Evolutionary conservation across 768 basidiomycete genomes (phyloP).

Genomic region (Boletus fagicola): DNA sequence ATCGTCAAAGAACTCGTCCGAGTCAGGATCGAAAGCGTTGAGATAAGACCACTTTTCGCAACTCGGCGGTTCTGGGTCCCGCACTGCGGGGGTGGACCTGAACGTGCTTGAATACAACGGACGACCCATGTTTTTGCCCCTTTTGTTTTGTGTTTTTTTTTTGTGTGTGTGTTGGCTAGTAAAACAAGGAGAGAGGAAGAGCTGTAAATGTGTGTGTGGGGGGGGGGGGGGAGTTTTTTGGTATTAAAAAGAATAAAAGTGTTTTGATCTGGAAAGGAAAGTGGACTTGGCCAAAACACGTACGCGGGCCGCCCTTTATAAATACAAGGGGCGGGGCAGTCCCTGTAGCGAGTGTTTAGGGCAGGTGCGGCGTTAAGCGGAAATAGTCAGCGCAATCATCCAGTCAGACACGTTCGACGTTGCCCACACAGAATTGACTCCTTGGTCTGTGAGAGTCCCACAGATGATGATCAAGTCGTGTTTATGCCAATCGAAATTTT

Average conservation of each 20-base stretch:
- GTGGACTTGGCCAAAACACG: background rate
- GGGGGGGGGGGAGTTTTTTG: conserved; percentile 10
- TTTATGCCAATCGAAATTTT: no score
- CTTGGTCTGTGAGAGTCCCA: no score
- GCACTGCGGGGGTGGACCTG: conserved; percentile 37
- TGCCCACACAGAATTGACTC: no score
- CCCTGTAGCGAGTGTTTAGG: conserved; percentile 25
- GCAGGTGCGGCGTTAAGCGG: conserved; percentile 35
- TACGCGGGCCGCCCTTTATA: conserved; percentile 8
- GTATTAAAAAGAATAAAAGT: conserved; percentile 6
- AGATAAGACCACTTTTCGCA: conserved; percentile 62
- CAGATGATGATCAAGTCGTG: background rate
- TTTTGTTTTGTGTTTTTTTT: conserved; percentile 4
- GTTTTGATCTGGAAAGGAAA: background rate
- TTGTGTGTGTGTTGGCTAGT: conserved; percentile 25
- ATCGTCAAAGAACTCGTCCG: conserved; percentile 68
- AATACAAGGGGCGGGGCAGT: conserved; percentile 7
- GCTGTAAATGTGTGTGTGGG: background rate
- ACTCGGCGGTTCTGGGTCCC: conserved; percentile 40
- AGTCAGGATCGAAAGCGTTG: conserved; percentile 76
- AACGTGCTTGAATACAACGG: conserved; percentile 54
- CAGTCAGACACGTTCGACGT: no score
- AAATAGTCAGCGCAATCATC: no score
- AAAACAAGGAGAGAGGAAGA: conserved; percentile 23
- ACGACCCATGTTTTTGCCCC: conserved; percentile 47